These are phyloP conservation scores for Fusarium sp. DNA, from an alignment of 2,329 filamentous ascomycete species.

Conservation along the genomic window DNA sequence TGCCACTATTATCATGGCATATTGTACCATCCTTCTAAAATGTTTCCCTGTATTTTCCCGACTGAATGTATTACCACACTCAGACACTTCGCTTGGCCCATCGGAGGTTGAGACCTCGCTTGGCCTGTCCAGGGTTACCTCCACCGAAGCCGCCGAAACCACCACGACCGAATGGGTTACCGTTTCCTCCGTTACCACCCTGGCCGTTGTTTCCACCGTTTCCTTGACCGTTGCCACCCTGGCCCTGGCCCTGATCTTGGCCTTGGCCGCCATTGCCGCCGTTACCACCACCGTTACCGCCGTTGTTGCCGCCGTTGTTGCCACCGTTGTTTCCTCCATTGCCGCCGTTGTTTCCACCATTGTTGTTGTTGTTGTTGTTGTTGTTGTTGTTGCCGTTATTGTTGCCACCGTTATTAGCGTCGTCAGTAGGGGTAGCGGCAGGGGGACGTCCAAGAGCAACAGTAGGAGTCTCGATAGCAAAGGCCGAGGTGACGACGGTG, in stretches of 20 bases:
- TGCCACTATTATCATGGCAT: background rate
- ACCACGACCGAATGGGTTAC: slow-evolving; percentile 2
- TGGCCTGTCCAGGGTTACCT: slow-evolving; percentile 7
- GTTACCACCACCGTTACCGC: slow-evolving; percentile 5
- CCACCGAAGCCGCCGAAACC: slow-evolving; percentile 25
- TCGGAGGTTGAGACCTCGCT: slow-evolving; percentile 24
- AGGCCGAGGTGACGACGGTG: slow-evolving; percentile 48
- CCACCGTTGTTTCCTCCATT: background rate
- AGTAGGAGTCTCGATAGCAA: slow-evolving; percentile 53
- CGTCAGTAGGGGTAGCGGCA: slow-evolving; percentile 4
- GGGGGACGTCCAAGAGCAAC: slow-evolving; percentile 40
- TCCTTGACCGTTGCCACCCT: slow-evolving; percentile 3
- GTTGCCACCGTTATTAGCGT: slow-evolving; percentile 17
- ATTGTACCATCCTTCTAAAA: background rate
- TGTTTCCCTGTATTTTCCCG: background rate
- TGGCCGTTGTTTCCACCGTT: slow-evolving; percentile 1
- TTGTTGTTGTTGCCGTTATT: slow-evolving; percentile 2
- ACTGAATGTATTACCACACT: too few species aligned
- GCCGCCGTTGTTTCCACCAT: background rate
- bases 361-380: slow-evolving; percentile 15
- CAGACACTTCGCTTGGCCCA: slow-evolving; percentile 27
- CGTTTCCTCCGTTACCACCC: background rate
- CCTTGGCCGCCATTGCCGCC: background rate
- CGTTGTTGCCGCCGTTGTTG: background rate
- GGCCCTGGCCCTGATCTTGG: background rate